Base-by-base conservation (phyloP, 352 stramenopile genomes). In the Aphanomyces stellatus region DNA sequence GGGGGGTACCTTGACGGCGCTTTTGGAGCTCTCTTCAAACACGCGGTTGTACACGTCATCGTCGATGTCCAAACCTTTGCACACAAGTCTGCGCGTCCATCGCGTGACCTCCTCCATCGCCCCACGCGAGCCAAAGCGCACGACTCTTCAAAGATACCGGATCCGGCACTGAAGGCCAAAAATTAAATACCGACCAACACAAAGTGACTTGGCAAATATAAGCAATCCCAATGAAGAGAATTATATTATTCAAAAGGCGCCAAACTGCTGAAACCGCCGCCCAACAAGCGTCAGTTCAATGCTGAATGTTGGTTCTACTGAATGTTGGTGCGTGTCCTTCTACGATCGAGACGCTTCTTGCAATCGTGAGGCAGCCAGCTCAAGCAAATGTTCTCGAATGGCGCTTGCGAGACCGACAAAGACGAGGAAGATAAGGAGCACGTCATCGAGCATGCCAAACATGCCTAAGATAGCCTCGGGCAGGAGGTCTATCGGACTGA, bases 11-110 rank as follows among this genome's bases (percentile, higher is more conserved):
- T 46, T 60, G 41, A 42, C 30, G 17, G 53, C 49, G 19, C 49
- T 62, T 8, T 62, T 62, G 25, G 53, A 62, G 30, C n/a, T 62
- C 53, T 62, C 49, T 51, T 67, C 60, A 34, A 67, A 67, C 40
- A 67, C 60, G 33, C 60, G 60, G 37, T 67, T 67, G 60, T 67
- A 67, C 17, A 53, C 40, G 24, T 67, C 60, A 31, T 67, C 60
- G 60, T 67, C 60, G 46, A 67, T 46, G 24, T 67, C 60, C 3
- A 67, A 24, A 30, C 60, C 60, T 24, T 67, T 67, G 37, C 43
- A 60, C 24, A 67, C 60, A 17, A 67, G 46, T 24, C 60, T 37
- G 7, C 60, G 60, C 13, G 48, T 51, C 60, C 60, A 67, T 22
- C 60, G 41, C 41, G 60, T 37, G 10, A 67, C 37, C 5, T 67